These are phyloP conservation scores for Fomitiporia mediterranea DNA, from an alignment of 1,284 basidiomycete genomes.

Conservation along the genomic window DNA sequence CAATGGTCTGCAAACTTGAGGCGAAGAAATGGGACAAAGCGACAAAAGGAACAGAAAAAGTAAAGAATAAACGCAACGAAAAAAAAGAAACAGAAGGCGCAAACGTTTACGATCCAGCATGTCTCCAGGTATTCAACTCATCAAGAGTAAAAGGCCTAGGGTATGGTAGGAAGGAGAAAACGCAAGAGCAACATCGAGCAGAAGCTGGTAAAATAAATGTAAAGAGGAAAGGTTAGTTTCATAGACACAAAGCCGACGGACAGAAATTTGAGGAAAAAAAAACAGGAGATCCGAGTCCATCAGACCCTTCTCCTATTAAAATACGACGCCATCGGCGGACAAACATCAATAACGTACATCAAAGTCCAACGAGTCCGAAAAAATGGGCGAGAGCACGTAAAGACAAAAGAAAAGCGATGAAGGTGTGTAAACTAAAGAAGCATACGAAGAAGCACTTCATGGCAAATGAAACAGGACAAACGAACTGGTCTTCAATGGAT, in stretches of 20 bases:
- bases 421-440: background rate
- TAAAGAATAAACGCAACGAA: no score
- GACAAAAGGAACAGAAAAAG: background rate
- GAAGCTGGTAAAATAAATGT: no score
- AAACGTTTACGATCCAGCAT: background rate
- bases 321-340: background rate
- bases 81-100: background rate
- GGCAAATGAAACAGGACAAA: background rate
- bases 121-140: background rate
- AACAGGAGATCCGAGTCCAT: background rate
- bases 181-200: background rate
- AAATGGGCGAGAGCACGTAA: no score
- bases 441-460: background rate
- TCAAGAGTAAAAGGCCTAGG: background rate
- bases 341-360: constrained; percentile 2
- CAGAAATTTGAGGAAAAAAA: background rate
- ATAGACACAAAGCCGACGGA: no score
- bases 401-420: background rate
- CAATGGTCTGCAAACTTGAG: no score
- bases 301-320: background rate
- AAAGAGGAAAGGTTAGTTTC: background rate
- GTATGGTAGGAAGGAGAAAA: background rate
- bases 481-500: background rate
- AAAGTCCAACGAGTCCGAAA: background rate
- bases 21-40: background rate